Evolutionary conservation across 495 filamentous ascomycete genomes (phyloP).

Genomic region (Articulospora tetracladia): DNA sequence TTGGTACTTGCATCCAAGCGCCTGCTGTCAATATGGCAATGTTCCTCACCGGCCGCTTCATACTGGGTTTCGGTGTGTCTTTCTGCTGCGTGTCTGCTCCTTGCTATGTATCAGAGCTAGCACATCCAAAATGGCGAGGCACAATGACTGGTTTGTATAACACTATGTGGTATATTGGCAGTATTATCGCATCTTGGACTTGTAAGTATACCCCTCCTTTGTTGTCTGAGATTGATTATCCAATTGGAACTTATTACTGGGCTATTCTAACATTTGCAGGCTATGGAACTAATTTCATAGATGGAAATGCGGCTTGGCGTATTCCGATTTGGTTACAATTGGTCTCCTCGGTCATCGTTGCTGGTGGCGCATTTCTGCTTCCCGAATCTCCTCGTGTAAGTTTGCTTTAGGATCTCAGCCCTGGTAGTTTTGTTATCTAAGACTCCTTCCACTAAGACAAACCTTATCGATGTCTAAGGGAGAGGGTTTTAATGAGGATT

Average conservation of each 20-base stretch:
- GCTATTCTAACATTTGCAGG: conserved; percentile 29
- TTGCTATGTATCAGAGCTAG: conserved; percentile 47
- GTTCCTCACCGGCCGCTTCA: conserved; percentile 53
- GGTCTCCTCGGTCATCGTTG: not conserved
- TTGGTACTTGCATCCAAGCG: conserved; percentile 50
- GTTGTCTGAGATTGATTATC: too few species aligned
- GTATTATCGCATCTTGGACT: conserved; percentile 28
- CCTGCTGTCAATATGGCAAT: conserved; percentile 37
- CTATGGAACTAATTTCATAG: conserved; percentile 29
- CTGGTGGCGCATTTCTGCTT: conserved; percentile 32
- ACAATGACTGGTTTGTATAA: conserved; percentile 50
- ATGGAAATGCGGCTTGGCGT: not conserved
- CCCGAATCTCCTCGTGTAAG: conserved; percentile 52
- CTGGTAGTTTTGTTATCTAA: too few species aligned
- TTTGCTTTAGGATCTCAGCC: too few species aligned
- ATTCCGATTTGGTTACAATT: conserved; percentile 1
- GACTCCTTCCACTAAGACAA: too few species aligned
- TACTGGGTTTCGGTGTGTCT: conserved; percentile 53
- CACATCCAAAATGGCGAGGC: conserved; percentile 49
- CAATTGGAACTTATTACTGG: not conserved
- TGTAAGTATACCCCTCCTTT: conserved; percentile 9
- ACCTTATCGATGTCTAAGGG: too few species aligned
- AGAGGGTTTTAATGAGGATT: not conserved
- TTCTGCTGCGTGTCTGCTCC: conserved; percentile 48
- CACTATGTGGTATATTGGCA: conserved; percentile 44